Conservation (phyloP, 2,329 filamentous ascomycete species). For the Xylariaceae sp. region DNA sequence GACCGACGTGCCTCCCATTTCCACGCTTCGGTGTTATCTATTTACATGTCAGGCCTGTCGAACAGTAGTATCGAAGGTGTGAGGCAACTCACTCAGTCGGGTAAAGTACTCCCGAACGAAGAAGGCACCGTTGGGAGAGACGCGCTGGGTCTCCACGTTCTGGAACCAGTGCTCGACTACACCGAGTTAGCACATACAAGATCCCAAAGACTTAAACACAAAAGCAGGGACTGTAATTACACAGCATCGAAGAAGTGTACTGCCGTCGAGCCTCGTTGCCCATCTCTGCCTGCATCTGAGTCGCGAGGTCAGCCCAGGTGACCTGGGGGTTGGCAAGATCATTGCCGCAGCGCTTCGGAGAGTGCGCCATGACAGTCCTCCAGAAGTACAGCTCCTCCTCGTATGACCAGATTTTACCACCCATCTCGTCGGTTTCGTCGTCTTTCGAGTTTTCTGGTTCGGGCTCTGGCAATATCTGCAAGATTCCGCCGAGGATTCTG, state of each 20-base stretch:
- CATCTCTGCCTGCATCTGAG: slow-evolving; percentile 38
- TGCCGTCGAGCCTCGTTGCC: slow-evolving; percentile 34
- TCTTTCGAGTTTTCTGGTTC: not conserved
- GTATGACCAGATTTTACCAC: slow-evolving; percentile 48
- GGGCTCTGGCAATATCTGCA: not conserved
- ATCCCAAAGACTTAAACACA: not conserved
- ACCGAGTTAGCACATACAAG: slow-evolving; percentile 3
- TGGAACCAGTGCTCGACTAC: slow-evolving; percentile 47
- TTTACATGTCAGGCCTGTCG: too few relatives aligned
- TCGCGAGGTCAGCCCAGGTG: slow-evolving; percentile 38
- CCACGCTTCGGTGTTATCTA: too few relatives aligned
- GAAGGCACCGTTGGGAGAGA: slow-evolving; percentile 36
- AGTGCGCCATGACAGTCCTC: slow-evolving; percentile 38
- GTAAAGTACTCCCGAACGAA: slow-evolving; percentile 35
- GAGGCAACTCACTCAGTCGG: not conserved
- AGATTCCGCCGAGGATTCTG: not conserved
- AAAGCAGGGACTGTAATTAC: slow-evolving; percentile 27
- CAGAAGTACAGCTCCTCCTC: slow-evolving; percentile 52
- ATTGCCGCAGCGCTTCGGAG: slow-evolving; percentile 32
- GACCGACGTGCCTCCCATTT: too few relatives aligned
- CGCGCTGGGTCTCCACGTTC: slow-evolving; percentile 37
- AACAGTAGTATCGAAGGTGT: too few relatives aligned
- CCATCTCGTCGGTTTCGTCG: slow-evolving; percentile 34
- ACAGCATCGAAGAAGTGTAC: slow-evolving; percentile 41
- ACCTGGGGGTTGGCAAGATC: slow-evolving; percentile 26